These are phyloP conservation scores for Rhynchosporium graminicola DNA, from an alignment of 2,329 filamentous ascomycete genomes.

Conservation along the genomic window DNA sequence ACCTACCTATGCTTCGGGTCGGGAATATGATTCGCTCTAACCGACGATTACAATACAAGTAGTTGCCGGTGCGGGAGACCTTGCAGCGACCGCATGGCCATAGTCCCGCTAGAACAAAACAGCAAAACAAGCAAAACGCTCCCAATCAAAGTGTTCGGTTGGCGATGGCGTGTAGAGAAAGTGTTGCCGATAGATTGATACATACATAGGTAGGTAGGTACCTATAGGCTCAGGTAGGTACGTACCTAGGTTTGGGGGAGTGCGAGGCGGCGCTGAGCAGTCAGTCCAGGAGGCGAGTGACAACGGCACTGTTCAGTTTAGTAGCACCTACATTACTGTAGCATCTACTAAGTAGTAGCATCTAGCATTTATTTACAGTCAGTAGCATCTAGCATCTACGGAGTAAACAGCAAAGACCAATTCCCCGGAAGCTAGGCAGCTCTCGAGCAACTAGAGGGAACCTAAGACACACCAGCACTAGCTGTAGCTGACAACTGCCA, in stretches of 20 bases:
- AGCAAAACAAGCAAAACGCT: background rate
- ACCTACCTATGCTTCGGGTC: background rate
- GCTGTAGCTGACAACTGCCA: constrained; percentile 3
- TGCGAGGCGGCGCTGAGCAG: too few relatives aligned
- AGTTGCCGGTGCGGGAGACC: background rate
- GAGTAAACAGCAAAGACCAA: too few relatives aligned
- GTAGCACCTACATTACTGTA: background rate
- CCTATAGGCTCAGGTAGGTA: too few relatives aligned
- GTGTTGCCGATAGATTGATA: background rate
- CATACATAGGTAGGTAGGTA: background rate
- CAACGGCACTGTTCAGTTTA: background rate
- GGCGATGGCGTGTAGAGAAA: background rate
- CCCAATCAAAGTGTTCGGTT: background rate
- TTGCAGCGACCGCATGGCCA: background rate
- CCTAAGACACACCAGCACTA: background rate
- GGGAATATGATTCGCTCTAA: constrained; percentile 11
- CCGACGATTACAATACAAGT: too few relatives aligned
- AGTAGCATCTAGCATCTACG: too few relatives aligned
- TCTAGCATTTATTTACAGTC: too few relatives aligned
- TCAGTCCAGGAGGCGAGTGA: background rate
- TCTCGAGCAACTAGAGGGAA: background rate
- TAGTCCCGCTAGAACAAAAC: background rate
- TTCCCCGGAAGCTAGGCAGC: background rate
- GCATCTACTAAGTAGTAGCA: too few relatives aligned
- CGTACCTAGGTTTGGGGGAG: too few relatives aligned